Base-by-base conservation (phyloP, 208 protist species). In the Spongospora subterranea region DNA sequence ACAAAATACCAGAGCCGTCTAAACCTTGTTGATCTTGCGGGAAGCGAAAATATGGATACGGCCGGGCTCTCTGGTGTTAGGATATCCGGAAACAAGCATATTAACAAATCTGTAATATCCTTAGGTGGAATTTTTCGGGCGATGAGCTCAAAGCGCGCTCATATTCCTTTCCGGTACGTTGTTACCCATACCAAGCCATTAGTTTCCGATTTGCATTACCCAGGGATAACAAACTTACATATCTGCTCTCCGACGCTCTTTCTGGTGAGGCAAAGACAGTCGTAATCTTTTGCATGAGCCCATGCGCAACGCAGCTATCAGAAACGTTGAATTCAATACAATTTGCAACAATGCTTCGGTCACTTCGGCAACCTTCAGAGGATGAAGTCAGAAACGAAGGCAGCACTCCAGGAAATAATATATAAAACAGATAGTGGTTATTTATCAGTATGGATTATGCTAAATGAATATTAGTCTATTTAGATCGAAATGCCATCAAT, bases 191-290 rank as follows among this genome's bases (percentile, higher is more conserved):
- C 54, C 54, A 65, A n/a, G n/a, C n/a, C n/a, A n/a, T n/a, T n/a
- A n/a, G n/a, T n/a, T n/a, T n/a, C n/a, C n/a, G n/a, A n/a, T n/a
- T n/a, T n/a, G n/a, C n/a, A n/a, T n/a, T 65, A 29, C 54, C 20
- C 54, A 65, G 76, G 43, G 76, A 88, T 41, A 29, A 41, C 76
- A 88, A 88, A 39, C 76, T 88, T 17, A 88, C 76, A 17, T 88
- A 88, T 29, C 32, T 88, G 11, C 29, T 88, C 17, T 41, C 24
- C 32, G 76, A 88, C 43, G 76, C 76, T 11, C 76, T 88, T 17
- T 13, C 20, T 17, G 76, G 76, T 39, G 38, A 88, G n/a, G 24
- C 17, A 29, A 88, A 88, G 76, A 88, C 76, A 39, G 32, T 88
- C 76, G 38, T 88, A 13, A 45, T 32, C 76, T 29, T 88, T 13